Percentiles rank a stretch among this genome's conserved stretches.
Conservation (phyloP, 176 grass and related monocot species). For the Oryza meridionalis region DNA sequence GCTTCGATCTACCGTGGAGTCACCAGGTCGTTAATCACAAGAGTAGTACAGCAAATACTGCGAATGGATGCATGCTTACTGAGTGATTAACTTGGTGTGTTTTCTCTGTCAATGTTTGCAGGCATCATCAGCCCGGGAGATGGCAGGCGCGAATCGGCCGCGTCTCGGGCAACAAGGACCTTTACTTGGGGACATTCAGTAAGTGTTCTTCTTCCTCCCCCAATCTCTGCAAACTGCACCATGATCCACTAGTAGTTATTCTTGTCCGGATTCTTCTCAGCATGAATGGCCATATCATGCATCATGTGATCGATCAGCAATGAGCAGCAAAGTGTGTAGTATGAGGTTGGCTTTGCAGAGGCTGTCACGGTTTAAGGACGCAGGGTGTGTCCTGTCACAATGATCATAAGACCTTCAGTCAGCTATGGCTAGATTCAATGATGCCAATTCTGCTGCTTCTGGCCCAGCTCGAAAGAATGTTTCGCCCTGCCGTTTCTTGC, state of each 20-base stretch:
- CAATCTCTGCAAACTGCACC: background rate
- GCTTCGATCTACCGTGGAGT: constrained; percentile 83
- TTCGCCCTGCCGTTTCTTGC: constrained; percentile 49
- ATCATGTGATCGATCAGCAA: constrained; percentile 29
- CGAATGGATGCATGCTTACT: background rate
- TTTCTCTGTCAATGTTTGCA: background rate
- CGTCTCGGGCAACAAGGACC: constrained; percentile 87
- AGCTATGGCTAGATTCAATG: constrained; percentile 51
- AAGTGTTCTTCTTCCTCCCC: background rate
- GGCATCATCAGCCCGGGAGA: constrained; percentile 82
- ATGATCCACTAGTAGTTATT: background rate
- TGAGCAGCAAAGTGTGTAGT: background rate
- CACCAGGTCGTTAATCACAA: constrained; percentile 45
- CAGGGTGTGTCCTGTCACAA: constrained; percentile 70
- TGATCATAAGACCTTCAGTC: constrained; percentile 52
- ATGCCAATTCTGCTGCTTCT: constrained; percentile 36
- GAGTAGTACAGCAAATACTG: too few relatives aligned
- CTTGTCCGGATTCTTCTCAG: constrained; percentile 12
- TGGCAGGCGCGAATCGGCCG: constrained; percentile 88
- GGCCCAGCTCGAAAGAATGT: constrained; percentile 67
- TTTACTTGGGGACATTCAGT: constrained; percentile 86
- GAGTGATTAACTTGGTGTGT: background rate
- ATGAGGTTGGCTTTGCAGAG: constrained; percentile 32
- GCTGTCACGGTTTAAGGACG: constrained; percentile 58
- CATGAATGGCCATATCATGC: constrained; percentile 45